Evolutionary conservation across 73 alveolate genomes (phyloP), one percentile per base, ranked within the genome.

Genomic region (Paraurostyla sp.): DNA sequence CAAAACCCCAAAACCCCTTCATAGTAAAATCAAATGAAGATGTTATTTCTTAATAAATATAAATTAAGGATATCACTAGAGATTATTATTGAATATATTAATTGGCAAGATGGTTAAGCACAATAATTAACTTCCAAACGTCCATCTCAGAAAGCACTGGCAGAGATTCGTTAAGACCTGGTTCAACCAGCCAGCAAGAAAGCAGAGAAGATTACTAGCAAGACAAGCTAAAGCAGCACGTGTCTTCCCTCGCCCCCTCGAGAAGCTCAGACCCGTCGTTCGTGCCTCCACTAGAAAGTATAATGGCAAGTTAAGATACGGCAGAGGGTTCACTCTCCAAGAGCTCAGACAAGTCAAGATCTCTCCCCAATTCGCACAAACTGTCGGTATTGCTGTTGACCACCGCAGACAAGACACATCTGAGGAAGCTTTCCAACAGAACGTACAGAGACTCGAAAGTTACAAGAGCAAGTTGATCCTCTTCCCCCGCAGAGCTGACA

Each of bases 331-430:
- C 96, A 92, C 99, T 7, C 89, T 89, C 46, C 92, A 92, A 84
- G 99, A 98, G 91, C 92, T 98, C 87, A 93, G 91, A 87, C 97
- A 82, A 60, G 99, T 99, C 68, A 98, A 98, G 51, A 84, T 98
- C 87, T 82, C 93, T 76, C 94, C 98, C 25, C 69, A 94, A 51
- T 97, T 95, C 85, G 99, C 99, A 49, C 89, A 97, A 89, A 94
- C 99, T 56, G 95, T 98, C 45, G 99, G 99, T 41, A 96, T 98
- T 57, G 95, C 98, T 25, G 97, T 97, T 76, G 99, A 98, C 96
- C 99, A 96, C 93, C 95, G 99, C 88, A 98, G 99, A 94, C 92
- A 95, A 68, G 96, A 98, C 96, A 80, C 94, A 65, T 85, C 94
- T 51, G 92, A 90, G 73, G 99, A 97, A 91, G 94, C 97, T 86